Percentiles rank a stretch among this genome's conserved stretches.
These are phyloP conservation scores for Salix viminalis DNA, from an alignment of 345 rosid species.

Conservation along the genomic window DNA sequence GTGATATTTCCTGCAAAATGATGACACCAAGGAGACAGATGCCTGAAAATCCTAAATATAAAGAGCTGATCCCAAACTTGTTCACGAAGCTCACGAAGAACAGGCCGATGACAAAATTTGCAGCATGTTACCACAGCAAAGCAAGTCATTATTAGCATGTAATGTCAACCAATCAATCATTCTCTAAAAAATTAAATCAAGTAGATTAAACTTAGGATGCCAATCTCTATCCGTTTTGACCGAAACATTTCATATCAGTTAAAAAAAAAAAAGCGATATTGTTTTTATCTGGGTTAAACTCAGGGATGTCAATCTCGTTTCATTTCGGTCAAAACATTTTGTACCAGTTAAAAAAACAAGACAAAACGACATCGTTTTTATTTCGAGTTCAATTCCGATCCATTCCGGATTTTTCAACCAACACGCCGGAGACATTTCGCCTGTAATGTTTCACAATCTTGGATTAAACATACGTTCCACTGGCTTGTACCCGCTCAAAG, in stretches of 20 bases:
- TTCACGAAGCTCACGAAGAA: constrained; percentile 87
- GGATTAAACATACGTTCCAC: background rate
- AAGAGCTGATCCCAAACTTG: constrained; percentile 89
- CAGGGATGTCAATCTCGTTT: no score
- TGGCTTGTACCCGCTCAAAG: background rate
- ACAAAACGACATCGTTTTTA: no score
- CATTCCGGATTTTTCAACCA: no score
- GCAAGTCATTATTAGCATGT: no score
- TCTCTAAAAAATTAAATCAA: background rate
- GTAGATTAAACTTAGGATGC: background rate
- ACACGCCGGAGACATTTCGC: no score
- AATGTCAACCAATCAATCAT: background rate
- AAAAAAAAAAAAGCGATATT: no score
- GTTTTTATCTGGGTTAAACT: no score
- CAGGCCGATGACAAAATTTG: constrained; percentile 88
- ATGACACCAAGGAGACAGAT: constrained; percentile 71
- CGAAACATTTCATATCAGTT: no score
- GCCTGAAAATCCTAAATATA: constrained; percentile 73
- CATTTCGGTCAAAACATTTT: no score
- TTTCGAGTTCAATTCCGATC: no score
- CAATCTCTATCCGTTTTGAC: fast-evolving
- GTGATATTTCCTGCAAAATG: background rate
- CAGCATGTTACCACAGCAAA: constrained; percentile 46
- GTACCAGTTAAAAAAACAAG: no score
- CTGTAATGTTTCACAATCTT: no score